A percentile compares a stretch with the other conserved stretches of the same genome.
These are phyloP conservation scores for Populus deltoides DNA, from an alignment of 345 rosid genomes.

Conservation along the genomic window DNA sequence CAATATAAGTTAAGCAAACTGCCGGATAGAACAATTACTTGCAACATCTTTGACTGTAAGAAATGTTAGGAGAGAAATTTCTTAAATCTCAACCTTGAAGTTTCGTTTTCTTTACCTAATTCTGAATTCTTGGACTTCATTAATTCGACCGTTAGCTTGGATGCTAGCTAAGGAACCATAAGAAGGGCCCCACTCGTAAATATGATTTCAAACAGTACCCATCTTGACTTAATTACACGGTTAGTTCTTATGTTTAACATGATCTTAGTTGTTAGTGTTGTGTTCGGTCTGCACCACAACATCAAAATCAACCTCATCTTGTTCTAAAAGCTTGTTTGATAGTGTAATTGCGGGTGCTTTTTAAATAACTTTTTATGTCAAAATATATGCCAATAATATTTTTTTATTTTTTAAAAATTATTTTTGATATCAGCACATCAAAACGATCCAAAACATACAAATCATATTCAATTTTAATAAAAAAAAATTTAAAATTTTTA, in stretches of 20 bases:
- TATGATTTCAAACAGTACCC: no score
- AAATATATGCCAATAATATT: no score
- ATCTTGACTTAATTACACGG: constrained; percentile 1
- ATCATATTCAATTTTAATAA: no score
- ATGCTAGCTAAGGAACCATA: constrained; percentile 3
- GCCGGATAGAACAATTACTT: not conserved
- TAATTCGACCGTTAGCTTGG: constrained; percentile 10
- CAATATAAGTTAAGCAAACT: constrained; percentile 9
- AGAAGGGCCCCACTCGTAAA: not conserved
- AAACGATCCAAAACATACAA: no score
- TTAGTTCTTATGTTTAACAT: constrained; percentile 6
- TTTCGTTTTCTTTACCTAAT: constrained; percentile 8
- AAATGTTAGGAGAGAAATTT: no score
- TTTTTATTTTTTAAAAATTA: no score
- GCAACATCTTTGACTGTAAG: no score
- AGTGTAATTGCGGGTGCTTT: no score
- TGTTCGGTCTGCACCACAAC: not conserved
- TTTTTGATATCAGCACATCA: no score
- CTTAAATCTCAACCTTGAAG: not conserved
- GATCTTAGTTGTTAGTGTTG: not conserved
- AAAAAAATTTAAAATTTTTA: no score
- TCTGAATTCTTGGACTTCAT: not conserved
- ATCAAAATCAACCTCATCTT: not conserved
- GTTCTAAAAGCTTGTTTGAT: no score
- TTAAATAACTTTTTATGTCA: no score